These are phyloP conservation scores for Oxyria digyna DNA, from an alignment of 148 eudicot genomes.

Conservation along the genomic window DNA sequence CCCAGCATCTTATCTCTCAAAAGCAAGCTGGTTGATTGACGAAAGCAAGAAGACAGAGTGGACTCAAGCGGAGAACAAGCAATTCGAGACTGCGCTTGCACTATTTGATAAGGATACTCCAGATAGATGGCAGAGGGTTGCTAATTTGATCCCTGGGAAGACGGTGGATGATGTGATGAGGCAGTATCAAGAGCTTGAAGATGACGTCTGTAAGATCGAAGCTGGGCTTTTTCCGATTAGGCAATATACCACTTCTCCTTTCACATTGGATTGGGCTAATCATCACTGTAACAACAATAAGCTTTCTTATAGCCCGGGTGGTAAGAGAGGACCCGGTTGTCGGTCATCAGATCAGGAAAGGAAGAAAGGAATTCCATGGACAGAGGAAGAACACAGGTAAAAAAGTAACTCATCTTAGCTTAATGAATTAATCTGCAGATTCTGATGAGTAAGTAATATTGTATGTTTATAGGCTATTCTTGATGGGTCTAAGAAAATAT, in stretches of 20 bases:
- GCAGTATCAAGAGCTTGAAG: slow-evolving; percentile 74
- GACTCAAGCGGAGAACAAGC: slow-evolving; percentile 85
- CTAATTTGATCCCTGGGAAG: slow-evolving; percentile 80
- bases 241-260: slow-evolving; percentile 39
- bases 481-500: slow-evolving; percentile 88
- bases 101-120: slow-evolving; percentile 68
- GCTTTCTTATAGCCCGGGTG: slow-evolving; percentile 20
- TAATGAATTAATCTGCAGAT: too few relatives aligned
- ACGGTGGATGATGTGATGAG: slow-evolving; percentile 67
- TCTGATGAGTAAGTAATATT: too few relatives aligned
- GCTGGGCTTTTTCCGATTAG: slow-evolving; percentile 40
- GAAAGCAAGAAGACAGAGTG: slow-evolving; percentile 19
- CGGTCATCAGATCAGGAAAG: slow-evolving; percentile 66
- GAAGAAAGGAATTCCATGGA: slow-evolving; percentile 99
- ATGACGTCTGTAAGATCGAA: slow-evolving; percentile 79
- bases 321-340: slow-evolving; percentile 32
- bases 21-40: slow-evolving; percentile 40
- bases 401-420: slow-evolving; percentile 8
- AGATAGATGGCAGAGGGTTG: slow-evolving; percentile 78
- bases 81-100: slow-evolving; percentile 81
- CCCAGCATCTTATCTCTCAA: slow-evolving; percentile 15
- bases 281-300: slow-evolving; percentile 32
- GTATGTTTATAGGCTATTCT: slow-evolving; percentile 48
- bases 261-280: slow-evolving; percentile 78
- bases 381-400: slow-evolving; percentile 96